Percentiles rank a stretch among this genome's conserved stretches.
Conservation (phyloP, 2,329 filamentous ascomycete species). For the Penicillium paneum region DNA sequence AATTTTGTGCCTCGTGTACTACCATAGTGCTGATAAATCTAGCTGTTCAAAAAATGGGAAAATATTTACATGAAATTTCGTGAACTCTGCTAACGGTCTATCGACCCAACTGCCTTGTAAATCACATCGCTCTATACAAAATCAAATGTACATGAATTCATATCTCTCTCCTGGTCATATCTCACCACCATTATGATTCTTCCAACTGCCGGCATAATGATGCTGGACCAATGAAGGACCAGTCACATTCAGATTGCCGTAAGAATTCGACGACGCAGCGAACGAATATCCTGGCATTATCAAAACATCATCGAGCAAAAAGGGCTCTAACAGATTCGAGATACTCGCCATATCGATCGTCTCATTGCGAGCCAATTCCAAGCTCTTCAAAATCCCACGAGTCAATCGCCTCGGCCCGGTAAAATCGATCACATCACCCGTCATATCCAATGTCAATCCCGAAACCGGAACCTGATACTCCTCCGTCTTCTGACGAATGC, state of each 20-base stretch:
- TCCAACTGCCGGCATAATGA: conserved; percentile 13
- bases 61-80: conserved; percentile 1
- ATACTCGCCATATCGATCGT: not conserved
- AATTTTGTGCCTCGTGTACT: not conserved
- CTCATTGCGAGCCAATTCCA: not conserved
- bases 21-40: not conserved
- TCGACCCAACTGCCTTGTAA: not conserved
- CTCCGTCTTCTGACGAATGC: not conserved
- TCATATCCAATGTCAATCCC: conserved; percentile 1
- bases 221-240: conserved; percentile 8
- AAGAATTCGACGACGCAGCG: not conserved
- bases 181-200: conserved; percentile 8
- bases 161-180: not conserved
- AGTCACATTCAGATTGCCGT: not conserved
- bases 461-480: not conserved
- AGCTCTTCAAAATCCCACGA: not conserved
- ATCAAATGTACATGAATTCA: not conserved
- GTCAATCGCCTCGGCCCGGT: conserved; percentile 10
- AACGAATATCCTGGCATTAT: conserved; percentile 10
- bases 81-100: not conserved
- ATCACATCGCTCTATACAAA: not conserved
- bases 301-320: conserved; percentile 8
- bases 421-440: conserved; percentile 4
- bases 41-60: conserved; percentile 2
- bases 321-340: conserved; percentile 2